Conservation (phyloP, 176 grass and related monocot genomes). For the Lolium perenne region DNA sequence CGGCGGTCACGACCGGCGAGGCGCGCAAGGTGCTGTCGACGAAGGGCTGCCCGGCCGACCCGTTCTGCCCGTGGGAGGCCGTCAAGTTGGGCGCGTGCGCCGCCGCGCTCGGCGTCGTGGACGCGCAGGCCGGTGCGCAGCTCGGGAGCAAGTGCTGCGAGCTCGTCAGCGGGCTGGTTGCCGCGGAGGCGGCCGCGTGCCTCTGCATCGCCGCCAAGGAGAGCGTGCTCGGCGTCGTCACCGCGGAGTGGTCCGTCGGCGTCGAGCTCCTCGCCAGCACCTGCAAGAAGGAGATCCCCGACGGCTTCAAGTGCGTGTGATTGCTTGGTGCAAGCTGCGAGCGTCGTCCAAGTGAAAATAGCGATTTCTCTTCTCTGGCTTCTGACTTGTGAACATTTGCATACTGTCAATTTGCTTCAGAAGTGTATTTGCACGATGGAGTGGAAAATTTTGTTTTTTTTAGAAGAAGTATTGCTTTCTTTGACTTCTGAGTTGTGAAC, state of each 20-base stretch:
- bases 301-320: constrained; percentile 83
- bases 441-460: too few relatives aligned
- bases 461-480: too few relatives aligned
- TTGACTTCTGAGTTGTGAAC: too few relatives aligned
- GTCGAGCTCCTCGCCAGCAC: constrained; percentile 72
- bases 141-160: constrained; percentile 66
- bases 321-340: neutral
- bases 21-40: constrained; percentile 44
- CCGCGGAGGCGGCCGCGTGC: constrained; percentile 72
- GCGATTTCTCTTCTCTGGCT: neutral
- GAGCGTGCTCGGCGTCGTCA: constrained; percentile 63
- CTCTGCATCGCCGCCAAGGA: constrained; percentile 86
- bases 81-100: constrained; percentile 70
- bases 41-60: constrained; percentile 30
- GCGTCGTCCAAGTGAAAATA: neutral
- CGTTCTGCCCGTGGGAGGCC: constrained; percentile 77
- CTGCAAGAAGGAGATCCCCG: constrained; percentile 70
- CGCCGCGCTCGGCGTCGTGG: constrained; percentile 52
- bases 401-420: neutral
- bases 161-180: constrained; percentile 47
- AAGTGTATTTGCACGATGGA: too few relatives aligned
- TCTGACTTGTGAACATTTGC: neutral
- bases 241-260: constrained; percentile 71
- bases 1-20: neutral
- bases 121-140: constrained; percentile 25